These are phyloP conservation scores for Xylaria sp. DNA, from an alignment of 2,329 filamentous ascomycete genomes.

Conservation along the genomic window DNA sequence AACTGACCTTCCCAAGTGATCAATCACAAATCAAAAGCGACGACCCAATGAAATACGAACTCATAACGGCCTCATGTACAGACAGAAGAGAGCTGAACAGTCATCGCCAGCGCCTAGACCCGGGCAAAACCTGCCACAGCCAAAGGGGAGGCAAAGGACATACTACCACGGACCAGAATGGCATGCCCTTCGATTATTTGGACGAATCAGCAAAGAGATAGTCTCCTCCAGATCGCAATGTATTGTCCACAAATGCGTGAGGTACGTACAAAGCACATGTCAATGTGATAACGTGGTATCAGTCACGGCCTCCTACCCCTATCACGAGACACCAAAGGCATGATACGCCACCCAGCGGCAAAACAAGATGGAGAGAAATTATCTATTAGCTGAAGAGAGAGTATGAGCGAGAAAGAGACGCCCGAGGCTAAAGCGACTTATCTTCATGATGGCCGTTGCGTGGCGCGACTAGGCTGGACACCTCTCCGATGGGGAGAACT, in stretches of 20 bases:
- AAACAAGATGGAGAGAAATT: neutral
- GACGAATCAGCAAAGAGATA: neutral
- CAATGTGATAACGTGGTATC: neutral
- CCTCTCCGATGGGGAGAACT: neutral
- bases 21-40: neutral
- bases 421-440: neutral
- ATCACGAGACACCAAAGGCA: neutral
- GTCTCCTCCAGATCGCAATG: neutral
- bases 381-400: neutral
- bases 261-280: neutral
- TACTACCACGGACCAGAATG: too few species aligned
- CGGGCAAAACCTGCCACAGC: neutral
- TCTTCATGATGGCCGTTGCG: neutral
- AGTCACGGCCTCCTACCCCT: neutral
- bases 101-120: neutral
- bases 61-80: neutral
- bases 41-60: neutral
- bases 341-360: neutral
- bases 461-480: neutral
- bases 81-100: neutral
- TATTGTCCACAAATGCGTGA: neutral
- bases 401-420: neutral
- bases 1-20: neutral
- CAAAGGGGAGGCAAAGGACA: neutral
- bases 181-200: too few species aligned